Percentiles rank a stretch among this genome's conserved stretches.
Conservation (phyloP, 2,329 filamentous ascomycete genomes). For the Pleurostoma richardsiae region DNA sequence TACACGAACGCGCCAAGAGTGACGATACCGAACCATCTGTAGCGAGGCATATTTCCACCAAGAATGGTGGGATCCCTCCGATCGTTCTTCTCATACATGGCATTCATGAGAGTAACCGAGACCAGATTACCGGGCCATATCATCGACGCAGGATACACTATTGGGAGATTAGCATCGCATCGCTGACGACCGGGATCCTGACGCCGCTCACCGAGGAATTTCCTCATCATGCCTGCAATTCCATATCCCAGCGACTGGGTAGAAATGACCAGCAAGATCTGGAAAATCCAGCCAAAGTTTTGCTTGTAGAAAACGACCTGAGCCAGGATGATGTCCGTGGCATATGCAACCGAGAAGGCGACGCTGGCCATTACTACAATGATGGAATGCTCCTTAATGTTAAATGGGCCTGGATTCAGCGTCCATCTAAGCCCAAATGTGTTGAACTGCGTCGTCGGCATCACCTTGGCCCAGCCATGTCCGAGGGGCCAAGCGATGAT, state of each 20-base stretch:
- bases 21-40: slow-evolving; percentile 57
- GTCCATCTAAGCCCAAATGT: slow-evolving; percentile 50
- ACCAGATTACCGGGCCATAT: slow-evolving; percentile 69
- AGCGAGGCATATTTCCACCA: slow-evolving; percentile 63
- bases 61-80: slow-evolving; percentile 43
- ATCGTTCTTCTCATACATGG: slow-evolving; percentile 61
- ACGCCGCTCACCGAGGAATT: slow-evolving; percentile 48
- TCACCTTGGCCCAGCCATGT: slow-evolving; percentile 51
- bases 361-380: slow-evolving; percentile 69
- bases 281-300: slow-evolving; percentile 61
- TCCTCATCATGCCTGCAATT: slow-evolving; percentile 62
- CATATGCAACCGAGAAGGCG: slow-evolving; percentile 65
- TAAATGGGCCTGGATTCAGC: slow-evolving; percentile 65
- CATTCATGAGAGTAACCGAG: slow-evolving; percentile 62
- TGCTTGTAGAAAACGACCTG: slow-evolving; percentile 69
- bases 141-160: slow-evolving; percentile 63
- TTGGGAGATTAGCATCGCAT: no score
- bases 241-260: slow-evolving; percentile 68
- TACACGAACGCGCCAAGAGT: slow-evolving; percentile 56
- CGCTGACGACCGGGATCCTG: no score
- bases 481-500: slow-evolving; percentile 61
- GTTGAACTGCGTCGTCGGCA: slow-evolving; percentile 43
- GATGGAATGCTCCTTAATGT: slow-evolving; percentile 64
- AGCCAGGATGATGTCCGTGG: slow-evolving; percentile 68
- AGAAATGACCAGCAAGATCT: slow-evolving; percentile 61